These are phyloP conservation scores for Ustulina deusta DNA, from an alignment of 2,329 filamentous ascomycete genomes.

Conservation along the genomic window DNA sequence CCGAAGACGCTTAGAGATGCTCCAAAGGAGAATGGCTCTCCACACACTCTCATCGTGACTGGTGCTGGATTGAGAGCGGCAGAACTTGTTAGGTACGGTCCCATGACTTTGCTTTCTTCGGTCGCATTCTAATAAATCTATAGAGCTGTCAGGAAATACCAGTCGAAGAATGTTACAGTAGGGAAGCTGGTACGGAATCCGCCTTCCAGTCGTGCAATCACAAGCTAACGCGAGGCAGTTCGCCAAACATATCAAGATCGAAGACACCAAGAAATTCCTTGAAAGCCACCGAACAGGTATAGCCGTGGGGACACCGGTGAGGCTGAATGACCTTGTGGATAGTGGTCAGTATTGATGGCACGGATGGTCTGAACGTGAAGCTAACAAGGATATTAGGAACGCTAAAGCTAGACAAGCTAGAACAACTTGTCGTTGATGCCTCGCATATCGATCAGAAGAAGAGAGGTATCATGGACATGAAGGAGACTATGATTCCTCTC, in stretches of 20 bases:
- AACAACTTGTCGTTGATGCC: constrained; percentile 87
- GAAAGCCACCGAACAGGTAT: constrained; percentile 79
- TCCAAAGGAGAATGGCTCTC: constrained; percentile 75
- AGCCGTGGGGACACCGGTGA: constrained; percentile 88
- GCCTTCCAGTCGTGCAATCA: neutral
- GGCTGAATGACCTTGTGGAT: constrained; percentile 84
- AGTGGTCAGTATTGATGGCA: constrained; percentile 68
- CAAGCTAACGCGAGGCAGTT: constrained; percentile 63
- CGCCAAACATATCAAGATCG: constrained; percentile 96
- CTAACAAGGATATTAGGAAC: constrained; percentile 62
- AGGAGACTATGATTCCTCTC: constrained; percentile 86
- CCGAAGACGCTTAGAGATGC: constrained; percentile 71
- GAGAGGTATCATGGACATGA: constrained; percentile 93
- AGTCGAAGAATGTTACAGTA: constrained; percentile 80
- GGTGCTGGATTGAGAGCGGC: constrained; percentile 87
- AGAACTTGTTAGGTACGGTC: constrained; percentile 76
- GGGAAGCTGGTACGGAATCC: constrained; percentile 75
- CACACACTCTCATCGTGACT: constrained; percentile 91
- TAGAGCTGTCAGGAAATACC: constrained; percentile 80
- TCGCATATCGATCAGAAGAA: constrained; percentile 97
- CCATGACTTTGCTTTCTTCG: neutral
- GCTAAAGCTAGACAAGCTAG: constrained; percentile 76
- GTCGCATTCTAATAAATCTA: neutral
- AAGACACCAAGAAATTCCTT: constrained; percentile 84
- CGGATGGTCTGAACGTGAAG: neutral